Percentiles rank a stretch among this genome's conserved stretches.
Conservation (phyloP, 2,329 filamentous ascomycete genomes). For the Colletotrichum sp. region DNA sequence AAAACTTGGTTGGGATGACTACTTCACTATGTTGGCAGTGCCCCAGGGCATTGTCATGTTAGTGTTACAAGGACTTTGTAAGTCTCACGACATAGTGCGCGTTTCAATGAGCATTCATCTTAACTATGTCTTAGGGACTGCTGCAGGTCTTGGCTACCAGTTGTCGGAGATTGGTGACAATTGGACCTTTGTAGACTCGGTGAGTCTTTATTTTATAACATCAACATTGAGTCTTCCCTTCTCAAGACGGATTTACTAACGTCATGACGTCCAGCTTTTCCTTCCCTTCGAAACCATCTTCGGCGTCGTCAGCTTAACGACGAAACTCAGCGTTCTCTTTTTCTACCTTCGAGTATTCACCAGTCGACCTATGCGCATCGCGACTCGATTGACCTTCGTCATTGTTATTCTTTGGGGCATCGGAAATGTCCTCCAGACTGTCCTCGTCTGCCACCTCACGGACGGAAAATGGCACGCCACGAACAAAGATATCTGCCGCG, state of each 20-base stretch:
- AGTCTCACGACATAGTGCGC: slow-evolving; percentile 13
- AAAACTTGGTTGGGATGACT: slow-evolving; percentile 41
- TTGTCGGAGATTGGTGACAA: neutral
- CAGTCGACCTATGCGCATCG: slow-evolving; percentile 30
- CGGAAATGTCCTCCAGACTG: slow-evolving; percentile 27
- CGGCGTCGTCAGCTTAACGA: slow-evolving; percentile 35
- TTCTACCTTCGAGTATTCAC: slow-evolving; percentile 49
- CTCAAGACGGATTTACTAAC: rapidly evolving
- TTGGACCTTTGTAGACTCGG: neutral
- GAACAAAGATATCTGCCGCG: slow-evolving; percentile 36
- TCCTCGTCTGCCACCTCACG: slow-evolving; percentile 29
- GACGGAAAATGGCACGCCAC: slow-evolving; percentile 19
- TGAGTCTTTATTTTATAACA: neutral
- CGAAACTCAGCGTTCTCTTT: slow-evolving; percentile 44
- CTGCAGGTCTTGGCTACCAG: slow-evolving; percentile 28
- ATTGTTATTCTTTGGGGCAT: slow-evolving; percentile 29
- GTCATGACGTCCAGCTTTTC: slow-evolving; percentile 30
- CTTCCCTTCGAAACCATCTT: slow-evolving; percentile 43
- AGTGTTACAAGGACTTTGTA: slow-evolving; percentile 34
- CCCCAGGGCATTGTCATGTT: slow-evolving; percentile 34
- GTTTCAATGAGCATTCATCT: neutral
- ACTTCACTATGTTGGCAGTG: slow-evolving; percentile 37
- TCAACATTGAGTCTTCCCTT: neutral
- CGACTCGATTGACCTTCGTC: slow-evolving; percentile 25
- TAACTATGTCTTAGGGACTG: slow-evolving; percentile 18